These are phyloP conservation scores for Effrenium voratum DNA, from an alignment of 73 alveolate species.

Conservation along the genomic window DNA sequence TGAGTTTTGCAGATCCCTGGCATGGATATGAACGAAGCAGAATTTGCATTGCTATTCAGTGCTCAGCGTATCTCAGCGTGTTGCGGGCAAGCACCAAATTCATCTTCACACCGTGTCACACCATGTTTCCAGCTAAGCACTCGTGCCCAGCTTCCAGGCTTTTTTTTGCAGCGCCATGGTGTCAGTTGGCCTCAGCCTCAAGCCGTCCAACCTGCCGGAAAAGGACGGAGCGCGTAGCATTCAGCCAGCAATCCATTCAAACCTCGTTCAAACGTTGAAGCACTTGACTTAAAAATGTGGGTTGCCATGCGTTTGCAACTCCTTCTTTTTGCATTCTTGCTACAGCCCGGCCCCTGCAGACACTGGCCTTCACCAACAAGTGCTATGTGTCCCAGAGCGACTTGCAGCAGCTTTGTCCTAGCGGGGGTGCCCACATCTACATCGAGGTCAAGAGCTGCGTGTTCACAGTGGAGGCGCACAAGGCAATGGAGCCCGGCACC, in stretches of 20 bases:
- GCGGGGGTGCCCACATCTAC: constrained; percentile 37
- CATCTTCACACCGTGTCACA: too few relatives aligned
- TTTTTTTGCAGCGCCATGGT: too few relatives aligned
- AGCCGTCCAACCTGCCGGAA: constrained; percentile 69
- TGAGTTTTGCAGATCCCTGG: too few relatives aligned
- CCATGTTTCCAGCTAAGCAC: too few relatives aligned
- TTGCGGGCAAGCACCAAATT: too few relatives aligned
- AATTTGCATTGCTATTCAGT: too few relatives aligned
- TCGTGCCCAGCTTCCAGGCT: too few relatives aligned
- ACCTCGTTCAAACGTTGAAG: too few relatives aligned
- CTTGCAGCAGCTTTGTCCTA: constrained; percentile 27
- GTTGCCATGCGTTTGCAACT: neutral
- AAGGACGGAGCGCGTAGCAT: neutral
- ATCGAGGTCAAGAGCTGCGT: constrained; percentile 39
- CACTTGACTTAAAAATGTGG: neutral
- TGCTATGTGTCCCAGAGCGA: constrained; percentile 85
- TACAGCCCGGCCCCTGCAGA: neutral
- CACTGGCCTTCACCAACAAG: constrained; percentile 94
- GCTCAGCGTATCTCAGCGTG: too few relatives aligned
- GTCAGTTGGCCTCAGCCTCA: constrained; percentile 61
- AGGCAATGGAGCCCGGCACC: constrained; percentile 80
- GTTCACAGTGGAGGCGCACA: constrained; percentile 46
- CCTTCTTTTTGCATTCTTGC: neutral
- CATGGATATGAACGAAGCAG: too few relatives aligned
- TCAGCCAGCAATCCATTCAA: neutral